These are phyloP conservation scores for Trichoderma orchidacearum DNA, from an alignment of 495 filamentous ascomycete species.

Conservation along the genomic window DNA sequence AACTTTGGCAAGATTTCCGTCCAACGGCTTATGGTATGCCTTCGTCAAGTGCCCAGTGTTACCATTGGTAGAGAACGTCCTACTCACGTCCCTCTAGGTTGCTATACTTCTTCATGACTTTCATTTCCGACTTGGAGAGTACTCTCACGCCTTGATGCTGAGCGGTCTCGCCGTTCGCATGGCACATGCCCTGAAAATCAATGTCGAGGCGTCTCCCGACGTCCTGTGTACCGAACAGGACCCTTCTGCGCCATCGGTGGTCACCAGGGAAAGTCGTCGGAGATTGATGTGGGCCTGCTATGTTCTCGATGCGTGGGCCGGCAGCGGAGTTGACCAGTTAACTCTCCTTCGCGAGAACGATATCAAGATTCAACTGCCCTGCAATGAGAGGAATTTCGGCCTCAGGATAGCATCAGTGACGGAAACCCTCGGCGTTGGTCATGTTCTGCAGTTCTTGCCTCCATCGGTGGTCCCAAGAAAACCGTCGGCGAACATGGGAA, in stretches of 20 bases:
- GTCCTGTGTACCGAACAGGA: slow-evolving; percentile 11
- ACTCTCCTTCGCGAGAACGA: slow-evolving; percentile 18
- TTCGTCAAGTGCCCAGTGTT: background rate
- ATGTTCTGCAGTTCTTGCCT: slow-evolving; percentile 1
- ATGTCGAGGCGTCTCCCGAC: slow-evolving; percentile 22
- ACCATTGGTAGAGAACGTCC: background rate
- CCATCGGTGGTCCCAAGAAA: background rate
- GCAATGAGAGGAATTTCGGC: slow-evolving; percentile 15
- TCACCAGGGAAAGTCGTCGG: slow-evolving; percentile 17
- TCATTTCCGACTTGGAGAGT: slow-evolving; percentile 19
- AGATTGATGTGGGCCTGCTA: slow-evolving; percentile 27
- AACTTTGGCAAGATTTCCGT: slow-evolving; percentile 20
- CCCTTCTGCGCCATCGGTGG: background rate
- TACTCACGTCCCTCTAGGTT: slow-evolving; percentile 6
- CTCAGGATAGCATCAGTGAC: slow-evolving; percentile 1
- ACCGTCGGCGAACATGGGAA: slow-evolving; percentile 2
- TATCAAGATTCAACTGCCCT: slow-evolving; percentile 24
- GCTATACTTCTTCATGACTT: slow-evolving; percentile 20
- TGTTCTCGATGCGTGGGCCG: slow-evolving; percentile 22
- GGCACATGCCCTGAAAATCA: slow-evolving; percentile 24
- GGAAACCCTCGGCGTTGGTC: slow-evolving; percentile 1
- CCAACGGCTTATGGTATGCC: slow-evolving; percentile 19
- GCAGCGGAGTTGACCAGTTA: slow-evolving; percentile 8
- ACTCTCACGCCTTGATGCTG: slow-evolving; percentile 23
- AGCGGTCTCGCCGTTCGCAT: slow-evolving; percentile 22